A percentile compares a stretch with the other conserved stretches of the same genome.
phyloP scores from a whole-genome alignment of 345 rosid species.

The Clarkia xantiana region DNA sequence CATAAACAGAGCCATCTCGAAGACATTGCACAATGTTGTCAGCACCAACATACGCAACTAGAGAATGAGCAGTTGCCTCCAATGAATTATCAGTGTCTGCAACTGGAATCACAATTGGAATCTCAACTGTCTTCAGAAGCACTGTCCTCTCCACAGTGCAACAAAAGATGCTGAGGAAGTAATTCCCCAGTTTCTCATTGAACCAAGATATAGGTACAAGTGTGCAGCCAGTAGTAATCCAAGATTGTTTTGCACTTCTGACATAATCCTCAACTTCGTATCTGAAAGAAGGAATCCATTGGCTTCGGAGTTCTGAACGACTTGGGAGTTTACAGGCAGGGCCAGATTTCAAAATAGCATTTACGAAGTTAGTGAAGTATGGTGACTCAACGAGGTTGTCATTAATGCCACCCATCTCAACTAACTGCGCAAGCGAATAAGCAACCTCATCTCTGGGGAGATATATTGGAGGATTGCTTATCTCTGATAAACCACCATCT shows the following conservation, averaged over 20 bases:
- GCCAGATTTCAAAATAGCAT: conserved; percentile 4
- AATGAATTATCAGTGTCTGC: too few species aligned
- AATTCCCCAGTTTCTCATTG: not conserved
- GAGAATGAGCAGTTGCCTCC: not conserved
- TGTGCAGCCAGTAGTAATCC: conserved; percentile 5
- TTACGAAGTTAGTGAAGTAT: not conserved
- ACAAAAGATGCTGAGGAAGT: not conserved
- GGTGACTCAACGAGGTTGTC: not conserved
- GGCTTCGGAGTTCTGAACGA: not conserved
- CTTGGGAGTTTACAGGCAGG: not conserved
- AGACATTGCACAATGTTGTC: conserved; percentile 4
- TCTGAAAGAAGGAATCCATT: not conserved
- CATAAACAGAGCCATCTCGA: not conserved
- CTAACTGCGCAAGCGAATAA: conserved; percentile 8
- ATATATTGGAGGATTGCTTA: not conserved
- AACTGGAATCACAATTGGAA: not conserved
- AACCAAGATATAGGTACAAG: not conserved
- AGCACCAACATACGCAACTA: conserved; percentile 2
- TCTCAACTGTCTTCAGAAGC: not conserved
- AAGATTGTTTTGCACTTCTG: conserved; percentile 5
- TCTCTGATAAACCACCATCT: not conserved
- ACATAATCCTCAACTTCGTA: conserved; percentile 4
- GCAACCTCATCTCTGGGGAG: not conserved
- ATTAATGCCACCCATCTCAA: not conserved
- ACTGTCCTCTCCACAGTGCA: conserved; percentile 2